Evolutionary conservation across 768 basidiomycete genomes (phyloP).

Genomic region (Chiua virens): DNA sequence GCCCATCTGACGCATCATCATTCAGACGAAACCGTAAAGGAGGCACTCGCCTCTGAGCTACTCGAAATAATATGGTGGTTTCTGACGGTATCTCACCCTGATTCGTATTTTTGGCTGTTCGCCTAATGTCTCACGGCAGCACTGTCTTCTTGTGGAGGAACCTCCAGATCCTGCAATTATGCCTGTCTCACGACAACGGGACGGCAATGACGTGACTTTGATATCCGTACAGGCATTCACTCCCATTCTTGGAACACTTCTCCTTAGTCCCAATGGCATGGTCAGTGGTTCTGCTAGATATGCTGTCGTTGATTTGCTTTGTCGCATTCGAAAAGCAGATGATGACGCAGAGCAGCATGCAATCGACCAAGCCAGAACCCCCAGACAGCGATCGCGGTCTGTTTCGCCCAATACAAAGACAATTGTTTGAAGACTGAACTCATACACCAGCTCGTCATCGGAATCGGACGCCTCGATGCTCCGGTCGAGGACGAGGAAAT

Average conservation of each 20-base stretch:
- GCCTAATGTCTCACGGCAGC: conserved; percentile 37
- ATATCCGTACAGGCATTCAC: conserved; percentile 89
- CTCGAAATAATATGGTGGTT: conserved; percentile 93
- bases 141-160: conserved; percentile 66
- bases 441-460: conserved; percentile 83
- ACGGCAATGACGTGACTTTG: conserved; percentile 30
- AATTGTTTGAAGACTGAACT: conserved; percentile 79
- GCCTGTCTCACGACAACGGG: conserved; percentile 13
- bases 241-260: conserved; percentile 83
- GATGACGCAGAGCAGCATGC: conserved; percentile 43
- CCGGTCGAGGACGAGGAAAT: conserved; percentile 37
- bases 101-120: conserved; percentile 1
- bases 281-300: conserved; percentile 73
- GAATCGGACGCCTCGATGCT: conserved; percentile 74
- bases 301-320: conserved; percentile 76
- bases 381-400: conserved; percentile 38
- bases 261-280: conserved; percentile 74
- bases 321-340: conserved; percentile 65
- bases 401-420: conserved; percentile 56
- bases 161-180: conserved; percentile 14
- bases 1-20: conserved; percentile 9
- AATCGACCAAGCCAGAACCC: conserved; percentile 34
- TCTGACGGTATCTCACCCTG: conserved; percentile 52
- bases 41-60: conserved; percentile 80
- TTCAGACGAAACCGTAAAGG: conserved; percentile 88